Evolutionary conservation across 208 protist species (phyloP), one percentile per base, ranked within the genome.

Genomic region (Tritrichomonas foetus): DNA sequence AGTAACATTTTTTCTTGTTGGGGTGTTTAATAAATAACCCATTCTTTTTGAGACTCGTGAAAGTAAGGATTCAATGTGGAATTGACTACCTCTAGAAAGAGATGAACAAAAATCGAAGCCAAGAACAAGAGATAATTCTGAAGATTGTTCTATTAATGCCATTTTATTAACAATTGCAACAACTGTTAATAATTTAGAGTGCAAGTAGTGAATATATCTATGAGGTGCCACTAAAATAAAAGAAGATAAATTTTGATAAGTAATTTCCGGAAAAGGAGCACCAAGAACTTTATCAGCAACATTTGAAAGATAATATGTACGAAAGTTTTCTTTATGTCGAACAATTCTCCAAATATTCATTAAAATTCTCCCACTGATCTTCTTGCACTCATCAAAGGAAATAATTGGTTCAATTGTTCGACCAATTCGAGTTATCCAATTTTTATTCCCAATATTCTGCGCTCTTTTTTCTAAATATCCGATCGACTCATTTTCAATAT

Each of bases 71-170:
- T 89, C 78, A 30, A 39, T 89, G 3, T 89, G 47, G 27, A 89
- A 89, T 57, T 89, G 78, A 16, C 47, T 57, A 14, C 78, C 78
- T 61, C 78, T 20, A 27, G 78, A 61, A 39, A 53, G 39, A 27
- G 47, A 39, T 57, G 78, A 89, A 89, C 47, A 53, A 20, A 89
- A 61, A 89, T 89, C 78, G 57, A 47, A 8, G 22, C 78, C 78
- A 57, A 89, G 33, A 57, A 89, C 47, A 47, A 27, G 47, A 39
- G 78, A 33, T 27, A 89, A 57, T 89, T 89, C 78, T 20, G n/a
- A 57, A 33, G 33, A 61, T 44, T 89, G 41, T 57, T 53, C 47
- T 57, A 89, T 49, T 5, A 89, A 57, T 27, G 33, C 57, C 47
- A 89, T 57, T 57, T 44, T 49, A 2, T 33, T 11, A 57, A 44